phyloP scores from a whole-genome alignment of 768 basidiomycete species.

The Hebeloma cylindrosporum region DNA sequence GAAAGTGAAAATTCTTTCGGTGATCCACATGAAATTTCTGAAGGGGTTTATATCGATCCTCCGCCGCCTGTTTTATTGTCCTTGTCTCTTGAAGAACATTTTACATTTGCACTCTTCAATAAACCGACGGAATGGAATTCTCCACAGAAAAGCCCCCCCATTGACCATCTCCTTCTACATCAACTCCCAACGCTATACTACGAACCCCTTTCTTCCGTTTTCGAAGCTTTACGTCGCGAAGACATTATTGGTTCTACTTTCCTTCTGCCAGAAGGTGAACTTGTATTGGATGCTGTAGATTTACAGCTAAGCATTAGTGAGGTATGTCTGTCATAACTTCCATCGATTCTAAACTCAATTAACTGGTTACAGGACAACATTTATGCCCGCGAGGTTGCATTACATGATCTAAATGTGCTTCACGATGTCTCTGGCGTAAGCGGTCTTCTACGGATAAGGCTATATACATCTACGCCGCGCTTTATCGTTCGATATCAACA shows the following conservation, averaged over 20 bases:
- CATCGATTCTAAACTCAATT: not conserved
- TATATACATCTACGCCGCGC: conserved; percentile 50
- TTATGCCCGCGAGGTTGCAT: conserved; percentile 63
- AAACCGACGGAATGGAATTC: conserved; percentile 36
- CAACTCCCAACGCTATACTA: conserved; percentile 73
- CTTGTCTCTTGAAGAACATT: conserved; percentile 36
- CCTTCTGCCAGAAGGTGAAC: conserved; percentile 56
- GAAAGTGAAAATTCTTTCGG: conserved; percentile 18
- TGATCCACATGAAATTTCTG: conserved; percentile 61
- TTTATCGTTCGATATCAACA: conserved; percentile 67
- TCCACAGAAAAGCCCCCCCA: conserved; percentile 16
- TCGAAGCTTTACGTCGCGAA: conserved; percentile 71
- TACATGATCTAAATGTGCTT: conserved; percentile 70
- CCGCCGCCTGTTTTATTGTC: conserved; percentile 68
- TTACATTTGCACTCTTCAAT: conserved; percentile 57
- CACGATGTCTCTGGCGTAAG: conserved; percentile 63
- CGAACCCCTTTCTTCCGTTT: conserved; percentile 67
- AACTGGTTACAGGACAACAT: conserved; percentile 57
- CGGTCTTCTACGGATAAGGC: conserved; percentile 62
- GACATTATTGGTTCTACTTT: conserved; percentile 46
- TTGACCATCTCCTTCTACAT: conserved; percentile 52
- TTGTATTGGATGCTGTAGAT: conserved; percentile 71
- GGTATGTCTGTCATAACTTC: conserved; percentile 36
- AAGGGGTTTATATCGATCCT: conserved; percentile 72
- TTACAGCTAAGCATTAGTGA: conserved; percentile 64